These are phyloP conservation scores for Tolypocladium cylindrosporum DNA, from an alignment of 2,329 filamentous ascomycete genomes.

Conservation along the genomic window DNA sequence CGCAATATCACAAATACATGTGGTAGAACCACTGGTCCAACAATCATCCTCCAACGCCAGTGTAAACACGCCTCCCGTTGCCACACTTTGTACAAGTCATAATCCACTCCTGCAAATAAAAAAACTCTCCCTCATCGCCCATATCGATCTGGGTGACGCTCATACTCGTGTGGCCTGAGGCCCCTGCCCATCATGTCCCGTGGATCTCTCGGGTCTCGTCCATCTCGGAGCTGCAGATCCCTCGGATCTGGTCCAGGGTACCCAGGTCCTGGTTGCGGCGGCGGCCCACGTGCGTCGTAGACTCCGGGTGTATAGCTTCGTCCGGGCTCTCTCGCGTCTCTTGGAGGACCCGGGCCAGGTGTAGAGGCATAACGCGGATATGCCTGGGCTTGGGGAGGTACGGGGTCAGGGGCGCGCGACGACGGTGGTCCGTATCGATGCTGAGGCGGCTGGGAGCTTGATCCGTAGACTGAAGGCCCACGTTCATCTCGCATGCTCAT, in stretches of 20 bases:
- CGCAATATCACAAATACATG: not conserved
- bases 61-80: not conserved
- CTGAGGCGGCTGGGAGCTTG: conserved; percentile 17
- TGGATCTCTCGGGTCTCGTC: conserved; percentile 23
- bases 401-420: conserved; percentile 30
- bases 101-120: not conserved
- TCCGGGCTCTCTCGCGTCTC: conserved; percentile 30
- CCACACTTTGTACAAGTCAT: not conserved
- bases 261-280: conserved; percentile 22
- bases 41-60: not conserved
- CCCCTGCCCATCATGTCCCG: conserved; percentile 32
- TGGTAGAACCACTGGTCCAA: not conserved
- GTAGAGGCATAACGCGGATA: conserved; percentile 35
- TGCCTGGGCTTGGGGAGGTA: conserved; percentile 25
- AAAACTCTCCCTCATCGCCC: conserved; percentile 22
- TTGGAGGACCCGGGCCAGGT: conserved; percentile 28
- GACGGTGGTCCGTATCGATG: conserved; percentile 29
- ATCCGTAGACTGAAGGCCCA: conserved; percentile 22
- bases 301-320: conserved; percentile 36
- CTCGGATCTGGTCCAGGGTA: conserved; percentile 22
- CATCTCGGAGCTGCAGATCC: conserved; percentile 20
- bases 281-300: conserved; percentile 31
- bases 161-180: conserved; percentile 35
- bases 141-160: conserved; percentile 33
- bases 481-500: conserved; percentile 28